Conservation (phyloP, 108 stramenopile species). For the Skeletonema grethae region DNA sequence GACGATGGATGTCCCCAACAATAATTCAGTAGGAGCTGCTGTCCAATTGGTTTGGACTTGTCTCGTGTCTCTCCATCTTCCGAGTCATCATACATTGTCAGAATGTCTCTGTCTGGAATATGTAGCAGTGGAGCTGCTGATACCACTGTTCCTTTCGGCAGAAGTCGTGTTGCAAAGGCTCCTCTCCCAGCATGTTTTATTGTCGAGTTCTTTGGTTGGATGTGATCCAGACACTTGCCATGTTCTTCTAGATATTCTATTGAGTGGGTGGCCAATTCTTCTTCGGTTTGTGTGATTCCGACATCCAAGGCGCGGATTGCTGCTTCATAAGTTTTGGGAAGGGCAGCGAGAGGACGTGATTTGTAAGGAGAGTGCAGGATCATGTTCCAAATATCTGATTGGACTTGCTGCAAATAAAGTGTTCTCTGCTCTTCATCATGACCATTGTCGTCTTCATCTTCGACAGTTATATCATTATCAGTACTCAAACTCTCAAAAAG, state of each 20-base stretch:
- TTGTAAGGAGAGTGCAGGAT: conserved; percentile 11
- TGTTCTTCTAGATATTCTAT: conserved; percentile 54
- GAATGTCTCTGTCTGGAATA: conserved; percentile 37
- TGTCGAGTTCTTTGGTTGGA: conserved; percentile 43
- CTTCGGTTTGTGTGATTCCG: conserved; percentile 15
- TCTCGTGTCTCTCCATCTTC: conserved; percentile 25
- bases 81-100: conserved; percentile 51
- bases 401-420: neutral
- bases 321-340: conserved; percentile 29
- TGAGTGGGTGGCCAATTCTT: conserved; percentile 16
- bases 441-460: conserved; percentile 11
- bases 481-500: conserved; percentile 26
- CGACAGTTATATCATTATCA: too few species aligned
- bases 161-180: conserved; percentile 52
- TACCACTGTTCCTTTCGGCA: conserved; percentile 38
- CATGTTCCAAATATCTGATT: conserved; percentile 11
- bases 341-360: conserved; percentile 16
- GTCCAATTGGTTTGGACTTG: conserved; percentile 26
- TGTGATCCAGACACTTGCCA: conserved; percentile 65
- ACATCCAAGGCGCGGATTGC: conserved; percentile 15
- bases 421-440: neutral
- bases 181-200: conserved; percentile 68
- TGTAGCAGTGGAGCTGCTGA: conserved; percentile 23
- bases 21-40: conserved; percentile 74
- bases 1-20: conserved; percentile 71